Conservation (phyloP, 257 asterid species). For the Solanum infundibuliforme region DNA sequence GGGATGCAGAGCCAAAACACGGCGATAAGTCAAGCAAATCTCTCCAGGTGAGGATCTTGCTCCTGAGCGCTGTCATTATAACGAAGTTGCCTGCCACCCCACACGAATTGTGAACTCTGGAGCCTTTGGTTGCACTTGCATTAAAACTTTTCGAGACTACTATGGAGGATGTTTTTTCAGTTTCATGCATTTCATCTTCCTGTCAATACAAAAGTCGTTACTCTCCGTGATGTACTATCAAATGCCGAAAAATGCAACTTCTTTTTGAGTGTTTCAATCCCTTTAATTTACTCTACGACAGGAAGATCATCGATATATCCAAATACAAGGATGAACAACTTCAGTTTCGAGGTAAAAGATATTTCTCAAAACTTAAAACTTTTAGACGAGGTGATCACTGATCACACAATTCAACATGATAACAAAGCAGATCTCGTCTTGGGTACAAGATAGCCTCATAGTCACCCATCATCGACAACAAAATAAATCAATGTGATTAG, state of each 20-base stretch:
- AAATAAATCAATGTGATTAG: neutral
- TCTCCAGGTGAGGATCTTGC: conserved; percentile 50
- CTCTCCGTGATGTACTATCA: neutral
- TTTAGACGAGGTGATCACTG: no score
- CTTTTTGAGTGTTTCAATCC: neutral
- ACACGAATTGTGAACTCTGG: conserved; percentile 21
- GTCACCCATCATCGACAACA: neutral
- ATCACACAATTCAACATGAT: no score
- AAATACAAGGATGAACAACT: neutral
- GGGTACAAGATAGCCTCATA: no score
- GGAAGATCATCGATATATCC: neutral
- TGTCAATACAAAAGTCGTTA: neutral
- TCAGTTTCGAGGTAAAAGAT: neutral
- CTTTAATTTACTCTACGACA: neutral
- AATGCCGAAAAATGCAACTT: neutral
- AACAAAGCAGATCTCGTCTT: neutral
- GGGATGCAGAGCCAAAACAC: conserved; percentile 44
- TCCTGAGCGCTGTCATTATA: conserved; percentile 41
- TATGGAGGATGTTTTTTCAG: neutral
- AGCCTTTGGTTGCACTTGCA: conserved; percentile 7
- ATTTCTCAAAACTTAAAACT: neutral
- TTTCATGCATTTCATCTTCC: neutral
- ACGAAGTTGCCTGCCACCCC: conserved; percentile 37
- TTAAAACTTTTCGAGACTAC: neutral
- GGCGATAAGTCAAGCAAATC: conserved; percentile 81